These are phyloP conservation scores for Nothomitra cinnamomea DNA, from an alignment of 2,329 filamentous ascomycete genomes.

Conservation along the genomic window DNA sequence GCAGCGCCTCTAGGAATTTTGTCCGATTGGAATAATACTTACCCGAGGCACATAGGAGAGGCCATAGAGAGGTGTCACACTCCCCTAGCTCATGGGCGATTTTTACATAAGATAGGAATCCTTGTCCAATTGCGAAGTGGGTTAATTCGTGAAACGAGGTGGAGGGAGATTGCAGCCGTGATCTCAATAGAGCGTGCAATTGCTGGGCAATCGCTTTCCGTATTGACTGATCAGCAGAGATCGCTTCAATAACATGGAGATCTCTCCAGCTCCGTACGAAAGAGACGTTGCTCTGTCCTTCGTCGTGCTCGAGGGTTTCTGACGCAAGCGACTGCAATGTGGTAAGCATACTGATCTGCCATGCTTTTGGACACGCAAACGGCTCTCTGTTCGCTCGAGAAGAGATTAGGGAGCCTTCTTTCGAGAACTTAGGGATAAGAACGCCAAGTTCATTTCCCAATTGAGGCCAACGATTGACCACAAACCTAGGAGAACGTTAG, in stretches of 20 bases:
- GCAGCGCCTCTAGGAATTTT: slow-evolving; percentile 13
- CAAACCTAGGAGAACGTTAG: slow-evolving; percentile 37
- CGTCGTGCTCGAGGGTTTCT: slow-evolving; percentile 8
- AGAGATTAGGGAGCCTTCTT: slow-evolving; percentile 32
- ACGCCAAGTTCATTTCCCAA: slow-evolving; percentile 53
- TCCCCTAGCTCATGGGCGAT: slow-evolving; percentile 40
- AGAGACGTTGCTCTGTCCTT: slow-evolving; percentile 9
- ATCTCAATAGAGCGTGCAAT: neutral
- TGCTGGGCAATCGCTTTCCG: neutral
- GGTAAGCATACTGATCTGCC: slow-evolving; percentile 56
- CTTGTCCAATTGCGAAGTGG: slow-evolving; percentile 58
- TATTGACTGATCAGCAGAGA: neutral
- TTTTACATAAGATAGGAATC: slow-evolving; percentile 54
- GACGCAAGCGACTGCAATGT: neutral
- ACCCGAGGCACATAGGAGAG: slow-evolving; percentile 47
- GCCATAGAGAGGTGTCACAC: slow-evolving; percentile 44
- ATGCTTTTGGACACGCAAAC: slow-evolving; percentile 27
- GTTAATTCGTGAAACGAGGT: neutral
- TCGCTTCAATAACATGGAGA: neutral
- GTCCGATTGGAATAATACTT: slow-evolving; percentile 34
- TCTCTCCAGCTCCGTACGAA: neutral
- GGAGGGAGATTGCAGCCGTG: neutral
- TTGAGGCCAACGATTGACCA: slow-evolving; percentile 53
- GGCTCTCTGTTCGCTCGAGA: slow-evolving; percentile 24
- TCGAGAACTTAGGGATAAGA: slow-evolving; percentile 43